Conservation (phyloP, 345 rosid species). For the Toxicodendron radicans region DNA sequence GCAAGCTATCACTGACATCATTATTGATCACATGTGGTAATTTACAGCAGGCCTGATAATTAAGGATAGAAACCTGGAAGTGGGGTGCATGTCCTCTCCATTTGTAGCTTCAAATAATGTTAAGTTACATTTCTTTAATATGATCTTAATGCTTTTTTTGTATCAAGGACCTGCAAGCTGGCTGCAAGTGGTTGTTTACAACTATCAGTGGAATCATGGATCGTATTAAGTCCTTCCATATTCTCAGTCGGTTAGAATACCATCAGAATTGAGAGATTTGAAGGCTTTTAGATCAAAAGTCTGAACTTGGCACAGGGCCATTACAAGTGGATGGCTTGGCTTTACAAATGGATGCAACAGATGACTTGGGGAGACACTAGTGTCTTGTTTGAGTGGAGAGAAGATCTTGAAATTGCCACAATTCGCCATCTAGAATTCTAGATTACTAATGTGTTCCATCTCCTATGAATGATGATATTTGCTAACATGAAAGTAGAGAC, state of each 20-base stretch:
- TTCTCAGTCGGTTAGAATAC: background rate
- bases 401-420: background rate
- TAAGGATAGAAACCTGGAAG: background rate
- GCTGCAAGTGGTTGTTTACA: conserved; percentile 7
- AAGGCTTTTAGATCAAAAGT: background rate
- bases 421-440: background rate
- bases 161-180: conserved; percentile 11
- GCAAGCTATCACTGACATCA: too few species aligned
- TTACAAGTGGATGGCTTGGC: background rate
- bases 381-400: too few species aligned
- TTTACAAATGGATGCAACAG: background rate
- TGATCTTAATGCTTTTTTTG: background rate
- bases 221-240: background rate
- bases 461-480: background rate
- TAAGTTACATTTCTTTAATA: background rate
- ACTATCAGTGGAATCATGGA: background rate
- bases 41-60: background rate
- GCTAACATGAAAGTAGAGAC: background rate
- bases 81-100: background rate
- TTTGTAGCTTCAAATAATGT: background rate
- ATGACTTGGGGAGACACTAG: background rate
- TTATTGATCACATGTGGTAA: too few species aligned
- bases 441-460: background rate
- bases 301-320: background rate
- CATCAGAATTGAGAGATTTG: background rate